These are phyloP conservation scores for Limonium bicolor DNA, from an alignment of 148 eudicot species.

Conservation along the genomic window DNA sequence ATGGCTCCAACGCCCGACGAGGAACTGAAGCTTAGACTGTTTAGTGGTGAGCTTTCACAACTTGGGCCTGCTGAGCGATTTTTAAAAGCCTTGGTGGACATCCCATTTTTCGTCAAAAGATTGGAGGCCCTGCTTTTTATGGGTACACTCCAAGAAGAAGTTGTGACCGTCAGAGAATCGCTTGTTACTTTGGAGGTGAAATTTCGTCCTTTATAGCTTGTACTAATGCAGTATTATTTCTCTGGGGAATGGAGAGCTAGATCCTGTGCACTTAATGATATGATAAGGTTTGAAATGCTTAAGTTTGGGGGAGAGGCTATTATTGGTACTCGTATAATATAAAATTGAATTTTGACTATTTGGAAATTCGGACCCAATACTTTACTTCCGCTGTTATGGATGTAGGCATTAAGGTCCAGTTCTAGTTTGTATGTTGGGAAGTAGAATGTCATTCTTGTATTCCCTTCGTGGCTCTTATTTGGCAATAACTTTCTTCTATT, in stretches of 20 bases:
- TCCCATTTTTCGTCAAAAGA: constrained; percentile 60
- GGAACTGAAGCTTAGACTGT: constrained; percentile 58
- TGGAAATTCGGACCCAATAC: no score
- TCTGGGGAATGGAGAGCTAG: not conserved
- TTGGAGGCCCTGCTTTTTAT: constrained; percentile 51
- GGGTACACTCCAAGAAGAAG: constrained; percentile 57
- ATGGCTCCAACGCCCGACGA: constrained; percentile 74
- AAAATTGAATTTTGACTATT: no score
- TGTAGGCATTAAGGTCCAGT: no score
- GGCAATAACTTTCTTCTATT: no score
- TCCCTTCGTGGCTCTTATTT: no score
- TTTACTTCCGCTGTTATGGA: no score
- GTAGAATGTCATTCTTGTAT: no score
- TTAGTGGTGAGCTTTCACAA: constrained; percentile 39
- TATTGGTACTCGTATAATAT: not conserved
- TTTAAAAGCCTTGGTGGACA: constrained; percentile 50
- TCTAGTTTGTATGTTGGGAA: no score
- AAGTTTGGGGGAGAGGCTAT: not conserved
- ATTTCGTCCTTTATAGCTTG: not conserved
- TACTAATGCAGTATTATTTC: not conserved
- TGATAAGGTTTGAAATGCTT: not conserved
- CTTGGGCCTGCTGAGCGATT: constrained; percentile 79
- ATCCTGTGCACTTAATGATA: not conserved
- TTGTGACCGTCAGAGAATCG: constrained; percentile 30
- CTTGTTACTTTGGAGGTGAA: constrained; percentile 49